Base-by-base conservation (phyloP, 257 asterid genomes). In the Jaltomata sinuosa region DNA sequence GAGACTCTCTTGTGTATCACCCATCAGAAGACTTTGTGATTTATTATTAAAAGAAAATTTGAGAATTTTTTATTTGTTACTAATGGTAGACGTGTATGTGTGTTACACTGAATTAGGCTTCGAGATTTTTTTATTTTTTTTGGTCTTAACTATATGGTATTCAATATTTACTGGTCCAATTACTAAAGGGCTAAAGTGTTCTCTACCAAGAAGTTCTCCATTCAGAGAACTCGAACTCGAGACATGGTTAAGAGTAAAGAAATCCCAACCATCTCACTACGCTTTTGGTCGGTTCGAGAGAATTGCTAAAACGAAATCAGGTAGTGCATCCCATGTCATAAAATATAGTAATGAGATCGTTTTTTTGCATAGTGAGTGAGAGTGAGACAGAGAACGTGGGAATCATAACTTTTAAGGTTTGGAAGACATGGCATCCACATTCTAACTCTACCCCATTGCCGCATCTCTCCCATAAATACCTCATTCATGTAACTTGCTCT, bases 391-490 rank as follows among this genome's bases (percentile, higher is more conserved):
- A 76, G 82, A 36, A 34, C 82, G 80, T 83, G 85, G 84, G 84
- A 81, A 61, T 81, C 84, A 81, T 64, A 61, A 81, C 72, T 80
- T 64, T 67, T 9, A 55, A 40, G 72, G 53, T 55, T 61, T 81
- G 57, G 38, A 15, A 38, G 74, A 40, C 59, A 61, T 81, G 84
- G 57, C 36, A 19, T n/a, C 77, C 84, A 81, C 77, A 40, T 14
- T 77, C 82, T 27, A 45, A 47, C 62, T 27, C 6, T 8, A 77
- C 27, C 16, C 16, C 40, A 45, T 38, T 59, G 21, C 54, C 1
- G 4, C 61, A 77, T 49, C 49, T 49, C 45, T 77, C 82, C 81
- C 8, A 16, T 77, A 77, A 77, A 77, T 77, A 77, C 81, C 59
- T 76, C 59, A 76, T 40, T 71, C 31, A 15, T 71, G 3, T 36